These are phyloP conservation scores for Didymella segeticola DNA, from an alignment of 2,329 filamentous ascomycete genomes.

Conservation along the genomic window DNA sequence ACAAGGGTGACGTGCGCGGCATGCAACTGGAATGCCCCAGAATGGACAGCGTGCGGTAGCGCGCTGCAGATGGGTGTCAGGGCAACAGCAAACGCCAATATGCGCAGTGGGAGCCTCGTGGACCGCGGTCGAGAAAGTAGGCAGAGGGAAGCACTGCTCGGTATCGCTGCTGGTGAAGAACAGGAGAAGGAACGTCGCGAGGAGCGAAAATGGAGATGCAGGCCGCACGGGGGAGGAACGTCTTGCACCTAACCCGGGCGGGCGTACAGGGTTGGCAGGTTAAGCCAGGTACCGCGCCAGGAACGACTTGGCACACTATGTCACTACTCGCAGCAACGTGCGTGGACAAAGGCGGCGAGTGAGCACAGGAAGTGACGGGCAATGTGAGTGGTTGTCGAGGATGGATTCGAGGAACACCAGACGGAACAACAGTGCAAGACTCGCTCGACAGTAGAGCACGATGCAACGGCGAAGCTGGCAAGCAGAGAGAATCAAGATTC, in stretches of 20 bases:
- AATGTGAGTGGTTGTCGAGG: background rate
- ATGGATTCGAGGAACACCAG: background rate
- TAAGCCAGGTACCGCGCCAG: constrained; percentile 15
- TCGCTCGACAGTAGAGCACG: background rate
- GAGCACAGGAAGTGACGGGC: background rate
- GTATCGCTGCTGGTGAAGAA: constrained; percentile 33
- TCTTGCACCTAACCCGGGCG: constrained; percentile 9
- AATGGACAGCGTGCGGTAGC: constrained; percentile 24
- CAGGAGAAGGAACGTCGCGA: constrained; percentile 23
- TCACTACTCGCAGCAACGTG: constrained; percentile 8
- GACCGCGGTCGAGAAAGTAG: constrained; percentile 3
- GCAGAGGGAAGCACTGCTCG: constrained; percentile 27
- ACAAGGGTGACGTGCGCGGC: constrained; percentile 25
- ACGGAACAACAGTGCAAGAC: background rate
- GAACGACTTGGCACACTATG: constrained; percentile 18
- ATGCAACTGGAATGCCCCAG: constrained; percentile 38
- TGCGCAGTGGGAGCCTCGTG: constrained; percentile 17
- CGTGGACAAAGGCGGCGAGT: background rate
- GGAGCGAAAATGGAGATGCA: constrained; percentile 13
- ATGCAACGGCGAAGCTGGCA: background rate
- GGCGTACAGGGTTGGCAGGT: constrained; percentile 16
- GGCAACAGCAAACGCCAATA: constrained; percentile 34
- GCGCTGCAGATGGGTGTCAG: constrained; percentile 30
- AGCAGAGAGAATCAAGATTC: constrained; percentile 12
- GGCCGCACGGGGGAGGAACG: constrained; percentile 13